Evolutionary conservation across 306 rosid species (phyloP).

Genomic region (Herpetospermum pedunculosum): DNA sequence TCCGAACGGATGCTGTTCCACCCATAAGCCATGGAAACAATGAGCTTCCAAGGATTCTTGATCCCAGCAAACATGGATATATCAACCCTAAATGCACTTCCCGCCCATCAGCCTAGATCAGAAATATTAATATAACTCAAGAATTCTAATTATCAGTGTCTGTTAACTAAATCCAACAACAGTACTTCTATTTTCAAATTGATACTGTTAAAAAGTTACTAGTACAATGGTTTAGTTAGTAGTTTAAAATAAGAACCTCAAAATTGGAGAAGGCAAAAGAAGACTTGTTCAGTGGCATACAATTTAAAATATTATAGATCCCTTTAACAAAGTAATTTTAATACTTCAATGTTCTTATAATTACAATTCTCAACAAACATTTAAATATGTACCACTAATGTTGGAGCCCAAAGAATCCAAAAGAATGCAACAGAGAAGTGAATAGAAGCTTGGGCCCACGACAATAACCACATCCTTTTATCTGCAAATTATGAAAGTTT

Average conservation of each 20-base stretch:
- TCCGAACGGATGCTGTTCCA: constrained; percentile 57
- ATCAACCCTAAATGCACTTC: constrained; percentile 79
- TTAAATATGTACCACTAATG: constrained; percentile 65
- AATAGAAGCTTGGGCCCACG: constrained; percentile 85
- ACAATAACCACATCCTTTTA: constrained; percentile 89
- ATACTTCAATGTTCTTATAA: not conserved
- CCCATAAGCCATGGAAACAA: constrained; percentile 69
- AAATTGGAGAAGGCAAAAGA: not conserved
- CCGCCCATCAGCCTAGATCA: constrained; percentile 86
- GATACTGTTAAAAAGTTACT: not conserved
- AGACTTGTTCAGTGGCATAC: not conserved
- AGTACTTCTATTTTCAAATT: not conserved
- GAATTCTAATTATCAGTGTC: not conserved
- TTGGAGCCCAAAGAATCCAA: constrained; percentile 97
- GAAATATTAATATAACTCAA: not conserved
- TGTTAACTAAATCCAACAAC: not conserved
- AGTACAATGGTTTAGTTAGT: not conserved
- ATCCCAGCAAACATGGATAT: constrained; percentile 70
- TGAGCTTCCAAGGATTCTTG: constrained; percentile 92
- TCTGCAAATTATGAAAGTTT: constrained; percentile 40
- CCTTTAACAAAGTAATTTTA: not conserved
- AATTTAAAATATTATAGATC: not conserved
- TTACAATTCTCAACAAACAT: not conserved
- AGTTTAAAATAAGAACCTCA: not conserved
- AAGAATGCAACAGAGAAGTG: constrained; percentile 65